Conservation (phyloP, 2,329 filamentous ascomycete genomes). For the Fusarium coicis region DNA sequence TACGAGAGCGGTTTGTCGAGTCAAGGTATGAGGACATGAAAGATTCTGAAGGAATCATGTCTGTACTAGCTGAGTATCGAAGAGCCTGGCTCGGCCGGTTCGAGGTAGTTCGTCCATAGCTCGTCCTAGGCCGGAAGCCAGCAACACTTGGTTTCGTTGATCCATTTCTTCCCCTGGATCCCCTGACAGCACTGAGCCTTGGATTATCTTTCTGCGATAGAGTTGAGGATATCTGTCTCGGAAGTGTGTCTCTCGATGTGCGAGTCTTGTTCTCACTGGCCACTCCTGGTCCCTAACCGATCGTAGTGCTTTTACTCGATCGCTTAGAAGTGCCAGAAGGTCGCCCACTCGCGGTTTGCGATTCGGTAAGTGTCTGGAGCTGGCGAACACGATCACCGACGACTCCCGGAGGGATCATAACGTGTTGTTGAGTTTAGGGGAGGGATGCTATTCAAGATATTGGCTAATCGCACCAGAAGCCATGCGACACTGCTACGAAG, state of each 20-base stretch:
- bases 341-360: constrained; percentile 9
- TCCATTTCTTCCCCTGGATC: neutral
- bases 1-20: constrained; percentile 37
- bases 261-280: constrained; percentile 41
- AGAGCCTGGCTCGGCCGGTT: neutral
- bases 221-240: constrained; percentile 34
- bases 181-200: neutral
- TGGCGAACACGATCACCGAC: constrained; percentile 46
- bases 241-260: constrained; percentile 40
- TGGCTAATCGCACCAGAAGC: constrained; percentile 3
- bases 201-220: constrained; percentile 22
- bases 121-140: constrained; percentile 5
- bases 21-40: constrained; percentile 4
- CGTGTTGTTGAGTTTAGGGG: constrained; percentile 17
- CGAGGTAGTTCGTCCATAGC: neutral
- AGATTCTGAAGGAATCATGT: constrained; percentile 2
- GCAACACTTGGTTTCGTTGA: constrained; percentile 20
- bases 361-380: constrained; percentile 39
- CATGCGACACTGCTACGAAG: constrained; percentile 27
- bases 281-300: constrained; percentile 45
- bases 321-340: constrained; percentile 22
- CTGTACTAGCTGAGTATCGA: constrained; percentile 3
- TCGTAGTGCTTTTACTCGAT: constrained; percentile 41
- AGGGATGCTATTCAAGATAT: neutral
- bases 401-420: constrained; percentile 42